phyloP scores from a whole-genome alignment of 2,329 filamentous ascomycete genomes.

The Balansia obtecta region DNA sequence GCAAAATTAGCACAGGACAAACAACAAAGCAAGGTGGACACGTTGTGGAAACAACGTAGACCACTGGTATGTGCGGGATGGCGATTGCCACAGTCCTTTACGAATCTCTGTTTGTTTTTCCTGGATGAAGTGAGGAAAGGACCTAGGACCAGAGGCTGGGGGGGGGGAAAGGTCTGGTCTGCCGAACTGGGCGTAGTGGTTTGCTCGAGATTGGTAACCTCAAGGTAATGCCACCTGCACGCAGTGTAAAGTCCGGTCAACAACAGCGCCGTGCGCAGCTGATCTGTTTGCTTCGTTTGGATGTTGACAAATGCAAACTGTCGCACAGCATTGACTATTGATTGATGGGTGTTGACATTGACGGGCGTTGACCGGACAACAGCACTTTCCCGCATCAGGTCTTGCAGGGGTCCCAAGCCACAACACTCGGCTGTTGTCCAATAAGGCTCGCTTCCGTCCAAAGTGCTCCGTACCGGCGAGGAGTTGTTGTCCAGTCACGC shows the following conservation, averaged over 20 bases:
- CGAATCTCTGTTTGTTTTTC: neutral
- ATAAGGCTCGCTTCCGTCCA: no score
- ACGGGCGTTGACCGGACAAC: neutral
- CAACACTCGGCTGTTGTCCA: no score
- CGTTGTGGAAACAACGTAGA: neutral
- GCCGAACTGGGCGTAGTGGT: neutral
- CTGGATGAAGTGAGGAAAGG: neutral
- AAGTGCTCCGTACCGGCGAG: no score
- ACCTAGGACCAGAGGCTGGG: no score
- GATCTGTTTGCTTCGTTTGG: neutral
- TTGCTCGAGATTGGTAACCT: neutral
- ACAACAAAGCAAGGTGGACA: neutral
- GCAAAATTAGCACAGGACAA: conserved; percentile 3
- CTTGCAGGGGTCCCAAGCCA: no score
- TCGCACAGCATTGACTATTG: neutral
- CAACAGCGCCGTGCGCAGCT: neutral
- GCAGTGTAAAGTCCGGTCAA: neutral
- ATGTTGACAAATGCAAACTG: neutral
- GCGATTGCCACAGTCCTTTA: neutral
- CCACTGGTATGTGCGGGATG: neutral
- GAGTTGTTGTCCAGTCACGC: no score
- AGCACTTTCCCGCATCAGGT: no score
- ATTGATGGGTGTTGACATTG: neutral
- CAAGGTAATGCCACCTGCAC: neutral
- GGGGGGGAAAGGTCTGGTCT: neutral